Base-by-base conservation (phyloP, 2,329 filamentous ascomycete species). In the Paecilomyces sp. region DNA sequence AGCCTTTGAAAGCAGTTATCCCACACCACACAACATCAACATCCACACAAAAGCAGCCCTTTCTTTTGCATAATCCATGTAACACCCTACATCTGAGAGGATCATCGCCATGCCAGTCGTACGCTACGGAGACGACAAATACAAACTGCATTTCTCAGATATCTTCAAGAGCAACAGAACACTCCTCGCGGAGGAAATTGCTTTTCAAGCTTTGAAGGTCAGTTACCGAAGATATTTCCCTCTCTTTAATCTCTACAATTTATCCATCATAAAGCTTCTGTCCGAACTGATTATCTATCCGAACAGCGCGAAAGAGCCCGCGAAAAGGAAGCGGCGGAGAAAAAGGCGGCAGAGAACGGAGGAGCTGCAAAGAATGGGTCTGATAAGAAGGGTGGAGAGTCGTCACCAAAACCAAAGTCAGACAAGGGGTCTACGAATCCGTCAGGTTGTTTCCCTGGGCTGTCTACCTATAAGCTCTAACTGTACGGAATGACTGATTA, bases 151-250 rank as follows among this genome's bases (percentile, higher is more conserved):
- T 12, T 61, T 66, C 36, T 59, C 60, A 34, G 65, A 66, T 61
- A 55, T 66, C 57, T 64, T 66, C 60, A 66, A 66, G 56, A 66
- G 63, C 60, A 47, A 60, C 57, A 63, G 59, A 57, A 62, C 60
- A 6, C 57, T 67, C 51, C 60, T 60, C 15, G 51, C 22, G 22
- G 62, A 63, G 24, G 63, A 65, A 58, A 58, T 57, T 55, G 63
- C 56, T 41, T 55, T 57, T 13, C 59, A 57, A 15, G 58, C 62
- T n/a, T 58, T 60, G 22, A 64, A 61, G 64, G 64, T 65, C 54
- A 51, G 41, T 12, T 30, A 25, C 22, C 11, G 18, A 25, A 2
- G 11, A 30, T 30, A 12, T 5, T 30, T 53, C 15, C n/a, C 13
- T 53, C 22, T 22, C 22, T 22, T 22, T 22, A 22, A 22, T 22